These are phyloP conservation scores for Dictyostelium brefeldianum DNA, from an alignment of 78 protist species.

Conservation along the genomic window DNA sequence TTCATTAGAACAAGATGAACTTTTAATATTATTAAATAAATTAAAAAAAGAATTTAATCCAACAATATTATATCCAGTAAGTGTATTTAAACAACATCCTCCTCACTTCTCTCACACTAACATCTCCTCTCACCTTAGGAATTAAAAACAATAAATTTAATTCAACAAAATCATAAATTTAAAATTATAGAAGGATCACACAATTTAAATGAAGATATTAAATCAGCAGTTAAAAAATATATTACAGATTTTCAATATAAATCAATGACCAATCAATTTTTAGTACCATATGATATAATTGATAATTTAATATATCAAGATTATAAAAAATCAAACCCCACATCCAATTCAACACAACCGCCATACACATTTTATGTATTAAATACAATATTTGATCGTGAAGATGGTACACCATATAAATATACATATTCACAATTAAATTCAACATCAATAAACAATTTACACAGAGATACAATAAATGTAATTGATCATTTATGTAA, in stretches of 20 bases:
- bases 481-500: slow-evolving; percentile 25
- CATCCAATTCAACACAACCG: neutral
- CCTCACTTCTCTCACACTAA: too few species aligned
- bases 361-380: slow-evolving; percentile 15
- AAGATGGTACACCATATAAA: neutral
- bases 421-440: slow-evolving; percentile 33
- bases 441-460: neutral
- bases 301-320: slow-evolving; percentile 2
- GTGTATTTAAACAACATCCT: too few species aligned
- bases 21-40: slow-evolving; percentile 29
- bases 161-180: slow-evolving; percentile 61
- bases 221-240: neutral
- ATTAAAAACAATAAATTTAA: slow-evolving; percentile 19
- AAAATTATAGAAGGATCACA: neutral
- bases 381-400: slow-evolving; percentile 4
- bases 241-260: neutral
- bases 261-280: too few species aligned
- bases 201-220: slow-evolving; percentile 13
- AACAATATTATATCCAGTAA: slow-evolving; percentile 28
- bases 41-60: slow-evolving; percentile 50
- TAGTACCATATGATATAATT: slow-evolving; percentile 15
- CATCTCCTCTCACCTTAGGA: neutral
- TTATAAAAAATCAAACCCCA: neutral
- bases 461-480: neutral
- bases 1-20: slow-evolving; percentile 15